Base-by-base conservation (phyloP, 192 early-diverging fungal species). In the Backusella liffmaniae region DNA sequence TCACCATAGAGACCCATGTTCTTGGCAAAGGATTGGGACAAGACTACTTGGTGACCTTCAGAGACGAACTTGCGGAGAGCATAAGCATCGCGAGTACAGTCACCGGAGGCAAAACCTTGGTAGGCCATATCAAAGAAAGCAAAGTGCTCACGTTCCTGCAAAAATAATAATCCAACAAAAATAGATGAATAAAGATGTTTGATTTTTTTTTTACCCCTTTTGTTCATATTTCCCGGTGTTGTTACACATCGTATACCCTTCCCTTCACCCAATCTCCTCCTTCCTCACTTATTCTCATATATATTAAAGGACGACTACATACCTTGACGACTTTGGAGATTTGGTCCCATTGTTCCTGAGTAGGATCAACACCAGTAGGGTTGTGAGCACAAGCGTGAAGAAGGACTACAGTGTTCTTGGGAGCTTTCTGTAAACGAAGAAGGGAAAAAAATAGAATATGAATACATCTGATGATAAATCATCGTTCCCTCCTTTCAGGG, bases 1-100 rank as follows among this genome's bases (percentile, higher is more conserved):
- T 98, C 97, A 84, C 96, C 97, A 83, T 99, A 99, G 37, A 99
- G 91, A 67, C 98, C 98, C 91, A 99, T 94, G 91, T 99, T 99
- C 90, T 99, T 99, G 82, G 98, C 95, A 85, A 98, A 99, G 39
- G 93, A 95, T 91, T 99, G 98, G 21, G 96, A 86, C 59, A 98
- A 86, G 26, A 94, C 85, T 26, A 99, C 84, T 21, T 85, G 87
- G 83, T 92, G 89, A 21, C 92, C 95, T 23, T 85, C 85, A 29
- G 79, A 85, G n/a, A 96, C 93, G 85, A 99, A 99, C 79, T 93
- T 88, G 73, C 98, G 95, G 74, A 99, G 82, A 66, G 97, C 96
- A 75, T 93, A 94, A 9, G 98, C 97, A 83, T 99, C 98, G 74
- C 88, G 86, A 85, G 88, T 85, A 51, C 90, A 90, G 83, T 93